A percentile compares a stretch with the other conserved stretches of the same genome.
phyloP scores from a whole-genome alignment of 805 yeast species.

The Kodamaea hsintzibuensis region DNA sequence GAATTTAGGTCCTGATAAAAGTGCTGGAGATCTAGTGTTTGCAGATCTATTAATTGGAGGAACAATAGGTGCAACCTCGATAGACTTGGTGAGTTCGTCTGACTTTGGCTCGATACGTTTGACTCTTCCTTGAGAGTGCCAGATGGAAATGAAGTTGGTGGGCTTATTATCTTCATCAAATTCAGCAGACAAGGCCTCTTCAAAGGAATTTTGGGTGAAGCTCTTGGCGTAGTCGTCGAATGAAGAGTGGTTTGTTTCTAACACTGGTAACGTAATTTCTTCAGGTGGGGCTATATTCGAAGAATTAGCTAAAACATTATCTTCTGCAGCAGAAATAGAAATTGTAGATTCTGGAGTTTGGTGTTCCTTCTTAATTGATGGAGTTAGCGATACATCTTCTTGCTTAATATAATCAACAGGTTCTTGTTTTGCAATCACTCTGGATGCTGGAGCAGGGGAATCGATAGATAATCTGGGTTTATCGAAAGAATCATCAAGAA shows the following conservation, averaged over 20 bases:
- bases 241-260: conserved; percentile 43
- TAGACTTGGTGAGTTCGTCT: not conserved
- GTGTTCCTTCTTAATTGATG: not conserved
- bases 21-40: not conserved
- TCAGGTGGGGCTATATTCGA: conserved; percentile 40
- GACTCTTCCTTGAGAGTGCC: conserved; percentile 36
- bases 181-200: conserved; percentile 44
- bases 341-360: not conserved
- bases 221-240: conserved; percentile 31
- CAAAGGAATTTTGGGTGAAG: conserved; percentile 35
- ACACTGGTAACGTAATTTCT: conserved; percentile 37
- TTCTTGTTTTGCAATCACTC: not conserved
- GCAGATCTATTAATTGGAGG: not conserved
- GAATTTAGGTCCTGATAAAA: conserved; percentile 8
- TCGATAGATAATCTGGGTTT: not conserved
- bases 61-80: not conserved
- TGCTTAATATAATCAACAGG: not conserved
- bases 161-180: conserved; percentile 34
- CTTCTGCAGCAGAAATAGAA: conserved; percentile 2
- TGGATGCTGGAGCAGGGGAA: not conserved
- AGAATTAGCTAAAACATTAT: conserved; percentile 40
- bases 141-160: conserved; percentile 36
- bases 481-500: conserved; percentile 7
- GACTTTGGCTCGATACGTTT: not conserved
- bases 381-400: not conserved